Evolutionary conservation across 78 protist genomes (phyloP).

Genomic region (Dictyostelium brefeldianum): DNA sequence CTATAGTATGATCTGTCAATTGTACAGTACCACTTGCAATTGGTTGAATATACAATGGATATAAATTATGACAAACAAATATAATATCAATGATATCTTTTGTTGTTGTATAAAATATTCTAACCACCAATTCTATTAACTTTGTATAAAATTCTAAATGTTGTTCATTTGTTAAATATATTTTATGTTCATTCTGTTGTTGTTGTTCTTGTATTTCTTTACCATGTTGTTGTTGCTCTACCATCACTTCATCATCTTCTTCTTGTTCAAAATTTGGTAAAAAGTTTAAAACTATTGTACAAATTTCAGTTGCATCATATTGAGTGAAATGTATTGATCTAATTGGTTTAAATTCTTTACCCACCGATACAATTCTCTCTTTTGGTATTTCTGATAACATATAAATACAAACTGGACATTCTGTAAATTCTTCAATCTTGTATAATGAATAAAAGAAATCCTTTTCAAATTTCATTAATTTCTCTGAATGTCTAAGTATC

Average conservation of each 20-base stretch:
- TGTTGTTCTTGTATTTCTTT: background rate
- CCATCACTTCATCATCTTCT: no score
- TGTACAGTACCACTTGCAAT: background rate
- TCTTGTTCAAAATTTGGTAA: background rate
- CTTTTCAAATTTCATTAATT: background rate
- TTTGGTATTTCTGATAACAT: slow-evolving; percentile 3
- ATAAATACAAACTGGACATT: background rate
- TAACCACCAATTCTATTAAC: background rate
- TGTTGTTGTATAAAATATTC: background rate
- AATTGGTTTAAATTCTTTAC: background rate
- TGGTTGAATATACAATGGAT: background rate
- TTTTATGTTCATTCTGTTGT: no score
- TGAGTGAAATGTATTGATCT: background rate
- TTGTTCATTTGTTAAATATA: background rate
- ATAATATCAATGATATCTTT: background rate
- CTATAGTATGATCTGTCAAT: background rate
- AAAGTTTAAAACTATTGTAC: slow-evolving; percentile 10
- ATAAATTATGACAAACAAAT: slow-evolving; percentile 1
- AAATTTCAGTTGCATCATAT: slow-evolving; percentile 15
- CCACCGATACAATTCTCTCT: background rate
- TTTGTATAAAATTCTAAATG: background rate
- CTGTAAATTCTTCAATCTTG: background rate
- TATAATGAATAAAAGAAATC: slow-evolving; percentile 2
- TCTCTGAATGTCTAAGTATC: background rate
- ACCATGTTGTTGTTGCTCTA: background rate